Evolutionary conservation across 1,139 yeast species (phyloP), one percentile per base, ranked within the genome.

Genomic region (Candida smagusa): DNA sequence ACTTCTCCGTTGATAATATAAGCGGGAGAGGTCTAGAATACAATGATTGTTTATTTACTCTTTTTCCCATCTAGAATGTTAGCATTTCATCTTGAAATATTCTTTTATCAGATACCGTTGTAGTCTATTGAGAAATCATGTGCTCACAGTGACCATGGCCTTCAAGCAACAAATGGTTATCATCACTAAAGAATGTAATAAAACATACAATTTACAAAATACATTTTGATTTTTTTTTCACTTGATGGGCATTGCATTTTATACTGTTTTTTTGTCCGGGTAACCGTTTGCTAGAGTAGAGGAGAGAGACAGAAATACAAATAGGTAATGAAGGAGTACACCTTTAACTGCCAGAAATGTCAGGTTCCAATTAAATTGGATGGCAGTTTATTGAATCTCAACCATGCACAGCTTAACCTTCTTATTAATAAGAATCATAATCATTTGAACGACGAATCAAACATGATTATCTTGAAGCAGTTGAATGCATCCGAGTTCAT

Each of bases 41-140:
- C 29, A 67, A 56, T 42, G 35, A 40, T 34, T 56, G 52, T 35
- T 46, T 48, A 39, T 45, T 47, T 37, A 44, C 46, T 44, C 54
- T 54, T 44, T 58, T 59, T 36, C 54, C 56, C 61, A 53, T 52
- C 34, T 30, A 22, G 23, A 13, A 3, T 25, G 19, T 11, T 9
- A n/a, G 12, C 12, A 12, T 27, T 27, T 27, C 7, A 27, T 12
- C 8, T 27, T 11, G 8, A n/a, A 9, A 11, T 24, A 29, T 33
- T n/a, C 29, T 34, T 37, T 39, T 45, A 44, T 89, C 97, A 89
- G 97, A 89, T 89, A 89, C 97, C 97, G 97, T 89, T 89, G 97
- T 89, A 89, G 97, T 90, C 97, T 82, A 78, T 81, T 80, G 84
- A 80, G 83, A 79, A 79, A 78, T 77, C 81, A 65, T 77, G 84